phyloP scores from a whole-genome alignment of 768 basidiomycete species.

The Tephrocybe sp. region DNA sequence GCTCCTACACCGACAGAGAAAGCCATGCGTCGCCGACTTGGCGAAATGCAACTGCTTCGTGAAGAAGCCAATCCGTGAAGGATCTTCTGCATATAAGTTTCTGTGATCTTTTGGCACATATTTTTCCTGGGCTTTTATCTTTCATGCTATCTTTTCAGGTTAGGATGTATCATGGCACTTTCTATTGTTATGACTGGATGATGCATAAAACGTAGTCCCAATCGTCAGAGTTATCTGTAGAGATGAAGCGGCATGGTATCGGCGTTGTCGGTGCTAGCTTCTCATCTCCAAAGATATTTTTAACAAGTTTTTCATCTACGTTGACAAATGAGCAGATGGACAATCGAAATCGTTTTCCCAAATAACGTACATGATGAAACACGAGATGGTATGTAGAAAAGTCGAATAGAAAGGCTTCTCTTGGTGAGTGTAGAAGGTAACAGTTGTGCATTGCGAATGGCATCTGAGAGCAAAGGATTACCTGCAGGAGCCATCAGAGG shows the following conservation, averaged over 20 bases:
- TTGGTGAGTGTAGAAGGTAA: background rate
- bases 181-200: constrained; percentile 24
- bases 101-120: constrained; percentile 3
- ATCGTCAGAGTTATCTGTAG: constrained; percentile 34
- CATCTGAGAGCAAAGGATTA: constrained; percentile 7
- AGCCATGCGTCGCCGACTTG: constrained; percentile 80
- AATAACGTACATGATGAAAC: constrained; percentile 26
- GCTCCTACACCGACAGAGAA: constrained; percentile 90
- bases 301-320: constrained; percentile 20
- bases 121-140: constrained; percentile 1
- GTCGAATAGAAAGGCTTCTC: constrained; percentile 36
- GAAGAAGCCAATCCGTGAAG: constrained; percentile 49
- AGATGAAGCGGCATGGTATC: constrained; percentile 52
- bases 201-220: constrained; percentile 62
- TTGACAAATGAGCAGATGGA: background rate
- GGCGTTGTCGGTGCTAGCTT: constrained; percentile 37
- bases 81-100: constrained; percentile 4
- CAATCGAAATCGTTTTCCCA: background rate
- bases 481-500: constrained; percentile 7
- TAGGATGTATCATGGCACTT: constrained; percentile 9
- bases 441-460: background rate
- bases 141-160: background rate
- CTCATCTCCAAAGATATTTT: constrained; percentile 25
- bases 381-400: constrained; percentile 38
- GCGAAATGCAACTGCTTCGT: constrained; percentile 73